These are phyloP conservation scores for Zarea fungicola DNA, from an alignment of 2,329 filamentous ascomycete species.

Conservation along the genomic window DNA sequence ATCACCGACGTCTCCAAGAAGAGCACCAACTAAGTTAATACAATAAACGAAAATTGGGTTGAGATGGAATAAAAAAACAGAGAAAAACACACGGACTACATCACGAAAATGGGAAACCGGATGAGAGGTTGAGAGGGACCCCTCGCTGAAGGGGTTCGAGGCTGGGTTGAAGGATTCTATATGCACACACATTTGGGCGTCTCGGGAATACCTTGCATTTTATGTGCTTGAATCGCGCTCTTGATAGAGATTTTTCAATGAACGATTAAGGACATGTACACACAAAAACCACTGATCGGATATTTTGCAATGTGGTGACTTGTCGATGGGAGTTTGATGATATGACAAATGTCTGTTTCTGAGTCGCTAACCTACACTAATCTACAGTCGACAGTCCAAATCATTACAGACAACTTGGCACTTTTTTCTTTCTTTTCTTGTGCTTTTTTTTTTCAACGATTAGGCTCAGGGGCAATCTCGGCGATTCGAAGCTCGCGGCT, in stretches of 20 bases:
- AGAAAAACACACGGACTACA: neutral
- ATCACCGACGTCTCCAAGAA: slow-evolving; percentile 55
- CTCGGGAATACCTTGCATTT: slow-evolving; percentile 51
- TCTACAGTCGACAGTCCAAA: no score
- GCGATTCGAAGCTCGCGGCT: slow-evolving; percentile 1
- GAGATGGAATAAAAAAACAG: slow-evolving; percentile 4
- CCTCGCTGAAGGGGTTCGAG: no score
- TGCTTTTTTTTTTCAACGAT: neutral
- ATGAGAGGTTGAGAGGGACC: slow-evolving; percentile 4
- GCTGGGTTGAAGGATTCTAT: slow-evolving; percentile 28
- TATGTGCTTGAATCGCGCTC: slow-evolving; percentile 34
- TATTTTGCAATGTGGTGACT: neutral
- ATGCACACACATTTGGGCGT: slow-evolving; percentile 48
- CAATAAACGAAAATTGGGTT: slow-evolving; percentile 18
- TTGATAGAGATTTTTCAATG: slow-evolving; percentile 30
- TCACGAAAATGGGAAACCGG: slow-evolving; percentile 9
- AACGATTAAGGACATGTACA: slow-evolving; percentile 14
- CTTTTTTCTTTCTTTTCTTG: neutral
- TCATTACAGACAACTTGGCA: neutral
- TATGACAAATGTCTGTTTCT: neutral
- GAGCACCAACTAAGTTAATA: slow-evolving; percentile 27
- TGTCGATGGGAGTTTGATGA: neutral
- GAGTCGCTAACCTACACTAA: neutral
- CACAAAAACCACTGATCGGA: neutral
- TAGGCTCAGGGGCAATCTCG: neutral